A percentile compares a stretch with the other conserved stretches of the same genome.
phyloP scores from a whole-genome alignment of 1,284 basidiomycete genomes.

The Malassezia slooffiae region DNA sequence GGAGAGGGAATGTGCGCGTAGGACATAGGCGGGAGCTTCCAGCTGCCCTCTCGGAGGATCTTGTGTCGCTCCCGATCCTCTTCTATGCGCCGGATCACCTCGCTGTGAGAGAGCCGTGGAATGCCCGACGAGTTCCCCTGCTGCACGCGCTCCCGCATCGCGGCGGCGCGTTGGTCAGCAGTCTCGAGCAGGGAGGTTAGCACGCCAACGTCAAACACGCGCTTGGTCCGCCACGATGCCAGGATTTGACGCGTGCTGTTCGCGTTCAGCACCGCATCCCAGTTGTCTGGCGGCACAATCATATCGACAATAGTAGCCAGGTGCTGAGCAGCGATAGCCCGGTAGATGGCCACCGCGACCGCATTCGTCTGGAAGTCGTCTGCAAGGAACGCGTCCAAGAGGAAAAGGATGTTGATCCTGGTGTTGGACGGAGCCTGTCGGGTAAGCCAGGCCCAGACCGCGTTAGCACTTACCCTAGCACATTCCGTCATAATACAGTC shows the following conservation, averaged over 20 bases:
- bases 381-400: constrained; percentile 63
- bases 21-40: constrained; percentile 66
- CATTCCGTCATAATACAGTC: constrained; percentile 77
- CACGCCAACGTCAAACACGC: constrained; percentile 9
- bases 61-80: constrained; percentile 55
- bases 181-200: constrained; percentile 1
- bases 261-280: constrained; percentile 21
- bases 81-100: constrained; percentile 77
- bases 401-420: constrained; percentile 81
- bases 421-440: constrained; percentile 75
- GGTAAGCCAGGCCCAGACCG: background rate
- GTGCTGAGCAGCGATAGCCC: constrained; percentile 12
- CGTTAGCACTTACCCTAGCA: constrained; percentile 5
- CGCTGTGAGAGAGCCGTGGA: constrained; percentile 38
- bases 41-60: constrained; percentile 69
- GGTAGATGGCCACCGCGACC: constrained; percentile 13
- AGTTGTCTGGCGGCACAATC: constrained; percentile 18
- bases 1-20: constrained; percentile 13
- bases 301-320: constrained; percentile 14
- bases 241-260: constrained; percentile 18
- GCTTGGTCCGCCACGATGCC: constrained; percentile 14
- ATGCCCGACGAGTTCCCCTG: constrained; percentile 41
- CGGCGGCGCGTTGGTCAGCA: constrained; percentile 5
- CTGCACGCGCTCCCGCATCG: constrained; percentile 48
- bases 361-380: constrained; percentile 12